Evolutionary conservation across 225 moss, liverwort and hornwort species (phyloP), one percentile per base, ranked within the genome.

Genomic region (Marchantia polymorpha): DNA sequence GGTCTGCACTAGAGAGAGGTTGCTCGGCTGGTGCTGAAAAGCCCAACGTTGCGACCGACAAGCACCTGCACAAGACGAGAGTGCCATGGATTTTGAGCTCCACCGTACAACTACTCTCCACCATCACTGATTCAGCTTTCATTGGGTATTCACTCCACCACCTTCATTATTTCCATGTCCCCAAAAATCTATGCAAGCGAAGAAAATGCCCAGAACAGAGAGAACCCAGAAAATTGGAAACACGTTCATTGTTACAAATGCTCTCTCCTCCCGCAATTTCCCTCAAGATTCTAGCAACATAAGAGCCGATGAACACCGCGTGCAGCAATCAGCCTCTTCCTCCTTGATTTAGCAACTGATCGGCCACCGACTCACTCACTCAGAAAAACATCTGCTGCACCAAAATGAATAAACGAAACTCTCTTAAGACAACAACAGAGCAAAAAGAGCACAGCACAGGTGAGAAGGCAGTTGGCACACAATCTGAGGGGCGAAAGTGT

Each of bases 151-250:
- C 71, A 12, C 71, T 51, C 26, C 73, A 55, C 54, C 52, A 52
- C 5, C 73, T 22, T 73, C 25, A 52, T 20, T n/a, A 73, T 26
- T 52, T 52, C 16, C 52, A 27, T 73, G 25, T 12, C 73, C 73
- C 73, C 51, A 73, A 52, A 73, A 73, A 52, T 73, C 73, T 5
- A 73, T 55, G 23, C 73, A 73, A 22, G 73, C 73, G 52, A 73
- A 73, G 73, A 73, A 73, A 52, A 55, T 19, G n/a, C 73, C 52
- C 26, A 73, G 73, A 52, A 52, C 25, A 73, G 73, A 73, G 52
- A 73, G 73, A n/a, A 73, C 73, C 73, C 73, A 73, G 46, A 69
- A 48, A 69, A 69, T 47, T 17, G 69, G 69, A 69, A 69, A 69
- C 69, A 69, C 69, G 47, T 47, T 69, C 69, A 69, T 69, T 69